These are phyloP conservation scores for Aspergillus brunneoviolaceus DNA, from an alignment of 2,329 filamentous ascomycete genomes.

Conservation along the genomic window DNA sequence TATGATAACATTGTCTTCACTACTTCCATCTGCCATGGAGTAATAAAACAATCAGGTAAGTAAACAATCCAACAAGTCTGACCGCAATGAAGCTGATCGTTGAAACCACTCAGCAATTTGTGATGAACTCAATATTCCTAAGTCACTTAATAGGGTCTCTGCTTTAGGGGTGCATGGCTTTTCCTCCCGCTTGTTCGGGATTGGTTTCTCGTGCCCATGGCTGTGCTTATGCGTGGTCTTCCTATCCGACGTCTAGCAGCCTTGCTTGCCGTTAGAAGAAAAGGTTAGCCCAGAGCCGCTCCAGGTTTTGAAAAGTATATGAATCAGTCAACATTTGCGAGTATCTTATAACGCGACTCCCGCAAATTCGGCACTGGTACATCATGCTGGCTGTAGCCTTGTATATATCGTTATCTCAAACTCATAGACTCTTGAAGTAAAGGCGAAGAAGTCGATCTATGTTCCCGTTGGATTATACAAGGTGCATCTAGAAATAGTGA, in stretches of 20 bases:
- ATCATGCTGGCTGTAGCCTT: background rate
- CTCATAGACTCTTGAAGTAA: background rate
- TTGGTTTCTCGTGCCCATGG: constrained; percentile 44
- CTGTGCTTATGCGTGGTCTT: constrained; percentile 2
- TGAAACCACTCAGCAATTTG: background rate
- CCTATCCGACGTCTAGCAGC: background rate
- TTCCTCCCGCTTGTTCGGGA: constrained; percentile 43
- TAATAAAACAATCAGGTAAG: background rate
- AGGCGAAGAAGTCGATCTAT: too few species aligned
- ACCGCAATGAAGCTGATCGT: background rate
- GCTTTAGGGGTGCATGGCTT: constrained; percentile 46
- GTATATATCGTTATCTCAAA: background rate
- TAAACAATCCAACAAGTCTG: background rate
- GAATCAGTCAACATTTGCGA: background rate
- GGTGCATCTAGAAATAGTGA: constrained; percentile 23
- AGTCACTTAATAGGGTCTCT: constrained; percentile 24
- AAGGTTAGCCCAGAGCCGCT: background rate
- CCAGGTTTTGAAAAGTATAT: background rate
- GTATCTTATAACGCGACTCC: background rate
- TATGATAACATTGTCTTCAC: background rate
- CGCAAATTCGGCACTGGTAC: background rate
- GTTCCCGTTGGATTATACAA: background rate
- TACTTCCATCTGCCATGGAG: background rate
- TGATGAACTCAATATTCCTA: constrained; percentile 14
- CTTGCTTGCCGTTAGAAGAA: background rate